Conservation (phyloP, 129 eudicot species). For the Pulicaria dysenterica region DNA sequence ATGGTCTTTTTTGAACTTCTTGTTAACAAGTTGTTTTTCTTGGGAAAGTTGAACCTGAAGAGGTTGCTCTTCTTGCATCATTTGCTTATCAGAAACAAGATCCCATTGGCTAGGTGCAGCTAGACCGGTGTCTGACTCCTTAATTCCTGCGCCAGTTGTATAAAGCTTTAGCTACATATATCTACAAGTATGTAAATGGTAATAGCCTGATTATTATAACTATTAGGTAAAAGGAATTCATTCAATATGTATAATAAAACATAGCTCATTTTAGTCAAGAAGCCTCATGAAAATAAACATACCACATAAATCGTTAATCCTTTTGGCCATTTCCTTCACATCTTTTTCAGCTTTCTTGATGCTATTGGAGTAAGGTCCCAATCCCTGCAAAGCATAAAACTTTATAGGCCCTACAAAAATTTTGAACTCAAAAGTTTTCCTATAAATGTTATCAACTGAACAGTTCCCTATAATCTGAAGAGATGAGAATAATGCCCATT, state of each 20-base stretch:
- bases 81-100: constrained; percentile 95
- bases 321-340: constrained; percentile 88
- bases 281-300: not conserved
- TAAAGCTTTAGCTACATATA: not conserved
- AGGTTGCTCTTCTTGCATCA: constrained; percentile 99
- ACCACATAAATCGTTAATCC: constrained; percentile 51
- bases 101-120: constrained; percentile 99
- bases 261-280: not conserved
- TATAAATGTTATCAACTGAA: not conserved
- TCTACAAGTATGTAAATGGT: not conserved
- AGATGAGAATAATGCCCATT: no score
- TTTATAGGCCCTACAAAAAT: not conserved
- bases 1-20: no score
- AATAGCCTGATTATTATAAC: no score
- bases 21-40: not conserved
- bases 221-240: no score
- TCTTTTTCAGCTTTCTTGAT: constrained; percentile 91
- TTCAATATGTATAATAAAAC: no score
- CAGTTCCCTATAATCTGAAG: no score
- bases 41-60: constrained; percentile 63
- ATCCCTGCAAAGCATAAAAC: constrained; percentile 54
- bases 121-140: constrained; percentile 97
- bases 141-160: constrained; percentile 54
- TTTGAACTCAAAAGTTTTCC: not conserved
- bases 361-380: constrained; percentile 88